Conservation (phyloP, 345 rosid genomes). For the Alliaria petiolata region DNA sequence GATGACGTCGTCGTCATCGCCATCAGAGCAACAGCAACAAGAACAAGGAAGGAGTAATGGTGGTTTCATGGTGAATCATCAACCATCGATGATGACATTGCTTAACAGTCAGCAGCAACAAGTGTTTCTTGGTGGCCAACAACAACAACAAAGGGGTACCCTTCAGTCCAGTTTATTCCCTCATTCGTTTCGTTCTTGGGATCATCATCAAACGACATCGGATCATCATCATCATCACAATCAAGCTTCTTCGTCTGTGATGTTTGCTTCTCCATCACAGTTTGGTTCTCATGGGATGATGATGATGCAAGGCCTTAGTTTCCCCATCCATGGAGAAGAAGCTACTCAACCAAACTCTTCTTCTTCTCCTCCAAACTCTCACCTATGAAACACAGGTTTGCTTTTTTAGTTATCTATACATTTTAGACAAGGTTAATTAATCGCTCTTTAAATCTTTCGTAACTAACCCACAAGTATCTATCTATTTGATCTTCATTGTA, state of each 20-base stretch:
- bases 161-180: constrained; percentile 76
- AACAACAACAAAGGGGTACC: constrained; percentile 63
- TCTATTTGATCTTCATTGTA: constrained; percentile 5
- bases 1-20: constrained; percentile 32
- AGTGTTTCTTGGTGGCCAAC: constrained; percentile 44
- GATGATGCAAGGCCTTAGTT: constrained; percentile 44
- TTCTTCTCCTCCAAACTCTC: constrained; percentile 40
- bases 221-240: constrained; percentile 37
- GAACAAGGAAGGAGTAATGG: constrained; percentile 37
- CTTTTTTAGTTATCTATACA: background rate
- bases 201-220: constrained; percentile 41
- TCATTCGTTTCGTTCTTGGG: constrained; percentile 54
- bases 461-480: background rate
- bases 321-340: constrained; percentile 54
- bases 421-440: background rate
- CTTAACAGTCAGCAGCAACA: constrained; percentile 35
- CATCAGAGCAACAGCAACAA: constrained; percentile 32
- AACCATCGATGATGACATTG: constrained; percentile 35
- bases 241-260: constrained; percentile 37
- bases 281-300: constrained; percentile 51
- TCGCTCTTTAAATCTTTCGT: background rate
- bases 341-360: constrained; percentile 44
- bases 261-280: constrained; percentile 47
- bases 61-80: constrained; percentile 40
- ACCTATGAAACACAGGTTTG: constrained; percentile 25